A percentile compares a stretch with the other conserved stretches of the same genome.
Conservation (phyloP, 2,329 filamentous ascomycete species). For the Fusarium luffae region DNA sequence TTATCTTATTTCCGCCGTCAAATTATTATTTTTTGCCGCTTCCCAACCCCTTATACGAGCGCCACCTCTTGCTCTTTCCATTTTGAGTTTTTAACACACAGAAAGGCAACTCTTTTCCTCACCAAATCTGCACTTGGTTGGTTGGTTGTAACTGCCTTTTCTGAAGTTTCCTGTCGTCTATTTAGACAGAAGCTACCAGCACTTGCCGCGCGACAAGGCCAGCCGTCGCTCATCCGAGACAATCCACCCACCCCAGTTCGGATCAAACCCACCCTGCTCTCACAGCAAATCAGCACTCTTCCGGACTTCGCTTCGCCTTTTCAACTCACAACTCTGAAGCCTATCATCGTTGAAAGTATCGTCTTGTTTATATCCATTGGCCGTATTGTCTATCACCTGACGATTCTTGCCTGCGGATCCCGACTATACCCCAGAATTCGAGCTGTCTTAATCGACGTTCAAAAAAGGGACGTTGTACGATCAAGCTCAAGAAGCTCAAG, state of each 20-base stretch:
- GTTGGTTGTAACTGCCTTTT: not conserved
- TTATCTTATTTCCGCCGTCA: not conserved
- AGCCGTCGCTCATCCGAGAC: slow-evolving; percentile 45
- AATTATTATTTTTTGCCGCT: not conserved
- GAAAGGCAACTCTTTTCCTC: not conserved
- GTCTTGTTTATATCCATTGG: slow-evolving; percentile 61
- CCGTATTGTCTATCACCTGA: slow-evolving; percentile 63
- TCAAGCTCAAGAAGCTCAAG: slow-evolving; percentile 36
- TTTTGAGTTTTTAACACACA: not conserved
- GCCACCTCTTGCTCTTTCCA: not conserved
- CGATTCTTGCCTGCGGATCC: slow-evolving; percentile 52
- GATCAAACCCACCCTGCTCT: slow-evolving; percentile 45
- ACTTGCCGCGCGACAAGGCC: slow-evolving; percentile 42
- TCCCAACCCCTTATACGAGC: not conserved
- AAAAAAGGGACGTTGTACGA: slow-evolving; percentile 32
- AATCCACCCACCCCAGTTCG: slow-evolving; percentile 42
- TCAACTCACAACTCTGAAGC: slow-evolving; percentile 57
- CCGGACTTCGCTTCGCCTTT: slow-evolving; percentile 50
- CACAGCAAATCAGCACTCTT: slow-evolving; percentile 64
- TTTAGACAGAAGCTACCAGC: slow-evolving; percentile 24
- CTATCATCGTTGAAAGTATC: slow-evolving; percentile 63
- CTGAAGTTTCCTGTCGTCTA: slow-evolving; percentile 13
- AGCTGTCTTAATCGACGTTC: slow-evolving; percentile 40
- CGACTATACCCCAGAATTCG: slow-evolving; percentile 44
- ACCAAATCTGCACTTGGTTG: not conserved